Conservation (phyloP, 306 rosid species). For the Gastrolobium bilobum region DNA sequence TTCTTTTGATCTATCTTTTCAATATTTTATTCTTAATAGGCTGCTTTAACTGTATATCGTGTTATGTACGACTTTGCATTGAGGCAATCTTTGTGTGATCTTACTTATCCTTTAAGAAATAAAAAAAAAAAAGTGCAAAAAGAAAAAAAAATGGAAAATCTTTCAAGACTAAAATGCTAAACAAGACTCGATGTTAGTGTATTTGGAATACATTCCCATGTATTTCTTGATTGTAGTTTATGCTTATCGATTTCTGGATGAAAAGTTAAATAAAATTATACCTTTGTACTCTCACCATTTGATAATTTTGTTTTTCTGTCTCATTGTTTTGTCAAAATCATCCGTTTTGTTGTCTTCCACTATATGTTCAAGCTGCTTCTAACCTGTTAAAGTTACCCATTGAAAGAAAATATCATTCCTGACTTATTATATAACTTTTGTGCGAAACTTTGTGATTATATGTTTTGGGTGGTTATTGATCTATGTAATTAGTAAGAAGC, state of each 20-base stretch:
- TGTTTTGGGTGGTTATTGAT: slow-evolving; percentile 7
- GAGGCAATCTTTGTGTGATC: background rate
- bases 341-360: background rate
- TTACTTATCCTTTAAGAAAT: background rate
- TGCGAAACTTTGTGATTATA: slow-evolving; percentile 11
- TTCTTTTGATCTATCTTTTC: too few relatives aligned
- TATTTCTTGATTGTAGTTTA: background rate
- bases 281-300: slow-evolving; percentile 2
- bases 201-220: background rate
- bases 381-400: background rate
- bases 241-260: background rate
- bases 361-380: background rate
- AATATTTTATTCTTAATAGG: too few relatives aligned
- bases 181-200: slow-evolving; percentile 1
- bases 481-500: slow-evolving; percentile 12
- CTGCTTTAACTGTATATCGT: background rate
- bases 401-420: background rate
- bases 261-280: background rate
- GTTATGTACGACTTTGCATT: background rate
- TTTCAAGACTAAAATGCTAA: background rate
- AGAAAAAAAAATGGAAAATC: background rate
- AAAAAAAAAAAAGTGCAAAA: too few relatives aligned
- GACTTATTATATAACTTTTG: background rate
- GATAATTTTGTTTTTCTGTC: background rate
- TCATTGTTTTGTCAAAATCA: background rate